Conservation (phyloP, 805 yeast species). For the Danielozyma ontarioensis region DNA sequence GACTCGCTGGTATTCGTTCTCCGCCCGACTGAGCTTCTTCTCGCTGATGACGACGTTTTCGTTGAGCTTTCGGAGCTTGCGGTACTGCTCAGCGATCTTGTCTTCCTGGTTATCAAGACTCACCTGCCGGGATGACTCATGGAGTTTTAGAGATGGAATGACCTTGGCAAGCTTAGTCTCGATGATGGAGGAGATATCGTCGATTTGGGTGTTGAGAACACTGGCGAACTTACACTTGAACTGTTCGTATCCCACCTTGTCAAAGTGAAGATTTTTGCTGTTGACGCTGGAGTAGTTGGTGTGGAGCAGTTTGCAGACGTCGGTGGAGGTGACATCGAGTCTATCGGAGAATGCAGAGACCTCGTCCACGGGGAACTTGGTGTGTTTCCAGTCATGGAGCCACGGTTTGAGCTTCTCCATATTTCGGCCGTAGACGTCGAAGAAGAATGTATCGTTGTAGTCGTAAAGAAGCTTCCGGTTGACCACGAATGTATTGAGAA, state of each 20-base stretch:
- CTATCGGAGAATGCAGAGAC: conserved; percentile 17
- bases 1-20: conserved; percentile 19
- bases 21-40: conserved; percentile 25
- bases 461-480: conserved; percentile 17
- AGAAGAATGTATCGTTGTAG: conserved; percentile 13
- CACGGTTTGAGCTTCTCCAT: conserved; percentile 20
- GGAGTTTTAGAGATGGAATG: conserved; percentile 17
- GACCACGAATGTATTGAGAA: conserved; percentile 23
- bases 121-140: conserved; percentile 27
- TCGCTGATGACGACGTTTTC: conserved; percentile 31
- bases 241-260: conserved; percentile 17
- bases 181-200: conserved; percentile 13
- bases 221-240: conserved; percentile 26
- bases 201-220: conserved; percentile 16
- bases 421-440: conserved; percentile 23
- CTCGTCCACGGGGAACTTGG: conserved; percentile 7
- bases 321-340: conserved; percentile 12
- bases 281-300: conserved; percentile 8
- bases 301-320: conserved; percentile 18
- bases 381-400: conserved; percentile 20
- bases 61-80: conserved; percentile 27
- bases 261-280: conserved; percentile 1
- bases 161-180: conserved; percentile 7
- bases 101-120: conserved; percentile 30
- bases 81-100: conserved; percentile 38